These are phyloP conservation scores for Epichloe sp. DNA, from an alignment of 2,329 filamentous ascomycete genomes.

Conservation along the genomic window DNA sequence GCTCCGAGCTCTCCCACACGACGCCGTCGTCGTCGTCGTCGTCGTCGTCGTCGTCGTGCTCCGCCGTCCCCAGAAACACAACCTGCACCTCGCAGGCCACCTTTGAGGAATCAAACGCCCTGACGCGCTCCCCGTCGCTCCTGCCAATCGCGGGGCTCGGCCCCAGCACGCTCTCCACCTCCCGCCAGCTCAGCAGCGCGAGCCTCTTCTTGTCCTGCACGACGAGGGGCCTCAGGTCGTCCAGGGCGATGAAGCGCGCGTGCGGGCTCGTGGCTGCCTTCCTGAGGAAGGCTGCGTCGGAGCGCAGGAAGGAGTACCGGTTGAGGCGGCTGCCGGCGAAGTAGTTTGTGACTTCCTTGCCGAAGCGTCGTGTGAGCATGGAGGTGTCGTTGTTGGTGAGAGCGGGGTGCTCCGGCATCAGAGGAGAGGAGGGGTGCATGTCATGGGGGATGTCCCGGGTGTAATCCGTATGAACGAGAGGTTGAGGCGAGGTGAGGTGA, in stretches of 20 bases:
- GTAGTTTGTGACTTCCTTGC: constrained; percentile 71
- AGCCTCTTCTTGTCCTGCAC: constrained; percentile 38
- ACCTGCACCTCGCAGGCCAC: constrained; percentile 50
- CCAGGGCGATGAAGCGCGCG: constrained; percentile 64
- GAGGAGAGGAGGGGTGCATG: constrained; percentile 12
- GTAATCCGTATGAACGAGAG: too few relatives aligned
- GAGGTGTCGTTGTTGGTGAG: constrained; percentile 37
- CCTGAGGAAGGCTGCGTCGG: constrained; percentile 56
- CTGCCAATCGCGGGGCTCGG: constrained; percentile 51
- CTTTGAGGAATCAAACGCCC: constrained; percentile 63
- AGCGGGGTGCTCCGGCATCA: constrained; percentile 31
- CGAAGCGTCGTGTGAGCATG: constrained; percentile 66
- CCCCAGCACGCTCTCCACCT: constrained; percentile 60
- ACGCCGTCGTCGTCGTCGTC: constrained; percentile 19
- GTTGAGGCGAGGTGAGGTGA: not conserved
- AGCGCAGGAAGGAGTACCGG: constrained; percentile 64
- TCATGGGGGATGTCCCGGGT: constrained; percentile 15
- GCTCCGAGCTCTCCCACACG: constrained; percentile 17
- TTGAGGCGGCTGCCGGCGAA: constrained; percentile 69
- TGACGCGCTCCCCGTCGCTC: constrained; percentile 59
- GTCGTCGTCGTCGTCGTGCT: constrained; percentile 20
- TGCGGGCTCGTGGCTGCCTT: constrained; percentile 52
- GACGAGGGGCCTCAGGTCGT: constrained; percentile 63
- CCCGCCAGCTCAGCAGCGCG: constrained; percentile 53
- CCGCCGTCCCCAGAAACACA: constrained; percentile 76